A percentile compares a stretch with the other conserved stretches of the same genome.
phyloP scores from a whole-genome alignment of 2,329 filamentous ascomycete species.

The Canariomyces notabilis region DNA sequence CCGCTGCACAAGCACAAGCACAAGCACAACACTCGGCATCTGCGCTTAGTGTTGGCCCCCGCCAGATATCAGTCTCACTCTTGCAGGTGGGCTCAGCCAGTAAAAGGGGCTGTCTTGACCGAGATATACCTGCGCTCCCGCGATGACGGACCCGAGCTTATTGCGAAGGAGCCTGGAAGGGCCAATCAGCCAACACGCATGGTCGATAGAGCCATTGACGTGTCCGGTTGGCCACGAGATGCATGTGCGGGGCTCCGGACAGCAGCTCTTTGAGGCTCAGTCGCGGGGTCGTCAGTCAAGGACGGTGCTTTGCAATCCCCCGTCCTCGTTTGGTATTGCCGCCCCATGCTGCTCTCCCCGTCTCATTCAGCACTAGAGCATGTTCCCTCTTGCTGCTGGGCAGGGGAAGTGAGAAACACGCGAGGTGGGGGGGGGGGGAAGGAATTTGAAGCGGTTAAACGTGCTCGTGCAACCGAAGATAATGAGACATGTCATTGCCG shows the following conservation, averaged over 20 bases:
- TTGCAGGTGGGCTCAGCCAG: neutral
- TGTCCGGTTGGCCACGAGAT: neutral
- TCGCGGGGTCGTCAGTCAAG: neutral
- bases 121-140: neutral
- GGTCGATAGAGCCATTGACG: neutral
- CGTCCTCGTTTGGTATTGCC: too few species aligned
- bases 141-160: neutral
- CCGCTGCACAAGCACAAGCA: conserved; percentile 8
- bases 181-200: neutral
- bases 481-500: too few species aligned
- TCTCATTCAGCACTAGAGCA: too few species aligned
- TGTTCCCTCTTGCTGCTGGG: too few species aligned
- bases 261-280: neutral
- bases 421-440: too few species aligned
- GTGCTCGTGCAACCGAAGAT: too few species aligned
- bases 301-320: too few species aligned
- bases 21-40: conserved; percentile 1
- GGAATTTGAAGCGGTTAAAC: too few species aligned
- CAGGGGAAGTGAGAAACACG: too few species aligned
- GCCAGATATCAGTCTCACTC: neutral
- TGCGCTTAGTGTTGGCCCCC: neutral
- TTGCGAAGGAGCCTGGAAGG: neutral
- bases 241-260: neutral
- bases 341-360: too few species aligned
- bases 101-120: neutral